Evolutionary conservation across 2,329 filamentous ascomycete genomes (phyloP), one percentile per base, ranked within the genome.

Genomic region (Ascochyta koolunga): DNA sequence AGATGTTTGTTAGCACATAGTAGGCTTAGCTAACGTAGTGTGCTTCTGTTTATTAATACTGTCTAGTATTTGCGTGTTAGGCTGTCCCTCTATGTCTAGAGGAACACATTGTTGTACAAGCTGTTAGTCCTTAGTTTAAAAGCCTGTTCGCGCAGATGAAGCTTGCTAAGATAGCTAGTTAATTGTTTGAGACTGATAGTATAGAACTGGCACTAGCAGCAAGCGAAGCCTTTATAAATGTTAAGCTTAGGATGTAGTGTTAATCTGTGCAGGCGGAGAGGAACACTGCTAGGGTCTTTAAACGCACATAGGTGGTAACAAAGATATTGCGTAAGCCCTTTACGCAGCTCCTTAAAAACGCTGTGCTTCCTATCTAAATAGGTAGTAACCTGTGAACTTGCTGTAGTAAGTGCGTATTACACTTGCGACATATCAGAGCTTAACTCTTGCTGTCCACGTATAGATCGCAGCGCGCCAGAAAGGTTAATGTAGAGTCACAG

Each of bases 71-170:
- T 41, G 35, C 36, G 45, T 27, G 10, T 48, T 22, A 9, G 35
- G 44, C 44, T n/a, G n/a, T n/a, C n/a, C n/a, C n/a, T n/a, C n/a
- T n/a, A n/a, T n/a, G n/a, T n/a, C n/a, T n/a, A n/a, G n/a, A n/a
- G n/a, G n/a, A n/a, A n/a, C n/a, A n/a, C n/a, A n/a, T 50, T 29
- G 39, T 50, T n/a, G 37, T 50, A 50, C 21, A 50, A 36, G 47
- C 24, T 19, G 11, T 43, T n/a, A 10, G 37, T 50, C 31, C 39
- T 50, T 21, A 9, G n/a, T 37, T 50, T 50, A 15, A 21, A 50
- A 43, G 47, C 27, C 19, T 16, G 32, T 46, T 46, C 21, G 2
- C 21, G n/a, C 19, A 46, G 32, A 50, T 50, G 7, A 15, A 50
- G 31, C 29, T 42, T 50, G 21, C 36, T 35, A n/a, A 50, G 31